phyloP scores from a whole-genome alignment of 148 eudicot genomes.

The Amaranthus hypochondriacus region DNA sequence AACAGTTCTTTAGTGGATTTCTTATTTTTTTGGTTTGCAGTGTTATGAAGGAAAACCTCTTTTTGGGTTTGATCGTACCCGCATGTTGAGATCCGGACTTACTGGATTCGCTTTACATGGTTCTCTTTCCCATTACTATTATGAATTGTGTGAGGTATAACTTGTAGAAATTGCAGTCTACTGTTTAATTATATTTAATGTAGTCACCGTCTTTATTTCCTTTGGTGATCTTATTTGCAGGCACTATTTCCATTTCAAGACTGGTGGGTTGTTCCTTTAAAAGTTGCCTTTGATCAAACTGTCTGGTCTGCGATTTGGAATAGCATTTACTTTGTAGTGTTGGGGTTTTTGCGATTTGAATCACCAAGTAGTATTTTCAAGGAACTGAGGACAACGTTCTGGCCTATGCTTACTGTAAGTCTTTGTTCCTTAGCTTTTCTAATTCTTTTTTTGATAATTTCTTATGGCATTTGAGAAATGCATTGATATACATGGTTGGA shows the following conservation, averaged over 20 bases:
- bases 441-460: not conserved
- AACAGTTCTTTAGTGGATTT: constrained; percentile 4
- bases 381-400: constrained; percentile 76
- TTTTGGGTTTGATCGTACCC: constrained; percentile 83
- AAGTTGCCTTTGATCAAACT: constrained; percentile 92
- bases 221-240: constrained; percentile 32
- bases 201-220: not conserved
- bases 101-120: constrained; percentile 90
- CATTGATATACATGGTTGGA: not conserved
- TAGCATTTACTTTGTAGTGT: constrained; percentile 71
- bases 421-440: not conserved
- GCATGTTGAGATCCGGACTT: constrained; percentile 89
- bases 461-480: not conserved
- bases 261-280: constrained; percentile 95
- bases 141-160: constrained; percentile 85
- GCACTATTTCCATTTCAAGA: constrained; percentile 70
- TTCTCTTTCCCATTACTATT: constrained; percentile 94
- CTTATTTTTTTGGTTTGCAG: constrained; percentile 36
- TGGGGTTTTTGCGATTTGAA: constrained; percentile 75
- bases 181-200: not conserved
- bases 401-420: constrained; percentile 95
- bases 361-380: constrained; percentile 61
- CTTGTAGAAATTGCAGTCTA: constrained; percentile 3
- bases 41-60: constrained; percentile 93
- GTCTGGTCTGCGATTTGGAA: constrained; percentile 90